Evolutionary conservation across 352 stramenopile genomes (phyloP).

Genomic region (Phytopythium aichiense): DNA sequence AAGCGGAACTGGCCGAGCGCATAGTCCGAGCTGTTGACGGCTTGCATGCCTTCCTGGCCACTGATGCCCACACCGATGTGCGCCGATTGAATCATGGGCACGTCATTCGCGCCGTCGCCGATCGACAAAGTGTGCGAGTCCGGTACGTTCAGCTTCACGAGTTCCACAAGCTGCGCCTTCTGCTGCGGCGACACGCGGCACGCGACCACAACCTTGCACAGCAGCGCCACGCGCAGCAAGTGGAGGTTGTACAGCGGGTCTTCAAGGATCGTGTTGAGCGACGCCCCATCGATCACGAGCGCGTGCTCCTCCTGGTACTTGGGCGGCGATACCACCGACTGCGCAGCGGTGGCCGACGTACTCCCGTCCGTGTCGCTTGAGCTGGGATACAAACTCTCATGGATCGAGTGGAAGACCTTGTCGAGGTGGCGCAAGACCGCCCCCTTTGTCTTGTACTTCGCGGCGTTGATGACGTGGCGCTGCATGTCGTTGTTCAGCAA

Average conservation of each 20-base stretch:
- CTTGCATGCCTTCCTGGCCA: constrained; percentile 98
- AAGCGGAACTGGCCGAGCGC: constrained; percentile 82
- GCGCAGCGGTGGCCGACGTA: constrained; percentile 16
- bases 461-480: constrained; percentile 75
- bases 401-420: constrained; percentile 74
- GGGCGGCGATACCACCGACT: constrained; percentile 22
- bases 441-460: constrained; percentile 62
- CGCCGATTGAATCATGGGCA: constrained; percentile 89
- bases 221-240: constrained; percentile 77
- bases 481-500: constrained; percentile 94
- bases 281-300: constrained; percentile 94
- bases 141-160: constrained; percentile 88
- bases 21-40: constrained; percentile 86
- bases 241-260: constrained; percentile 72
- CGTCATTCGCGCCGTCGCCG: constrained; percentile 89
- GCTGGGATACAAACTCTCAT: constrained; percentile 14
- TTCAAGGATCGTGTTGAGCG: constrained; percentile 78
- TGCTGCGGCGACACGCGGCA: constrained; percentile 97
- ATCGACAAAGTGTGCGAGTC: constrained; percentile 88
- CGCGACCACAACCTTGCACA: constrained; percentile 96
- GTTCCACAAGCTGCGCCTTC: constrained; percentile 97
- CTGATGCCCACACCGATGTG: constrained; percentile 93
- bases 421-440: constrained; percentile 67
- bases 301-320: constrained; percentile 56
- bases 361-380: constrained; percentile 11